Evolutionary conservation across 1,139 yeast species (phyloP).

Genomic region (Zygosaccharomyces pseudobailii): DNA sequence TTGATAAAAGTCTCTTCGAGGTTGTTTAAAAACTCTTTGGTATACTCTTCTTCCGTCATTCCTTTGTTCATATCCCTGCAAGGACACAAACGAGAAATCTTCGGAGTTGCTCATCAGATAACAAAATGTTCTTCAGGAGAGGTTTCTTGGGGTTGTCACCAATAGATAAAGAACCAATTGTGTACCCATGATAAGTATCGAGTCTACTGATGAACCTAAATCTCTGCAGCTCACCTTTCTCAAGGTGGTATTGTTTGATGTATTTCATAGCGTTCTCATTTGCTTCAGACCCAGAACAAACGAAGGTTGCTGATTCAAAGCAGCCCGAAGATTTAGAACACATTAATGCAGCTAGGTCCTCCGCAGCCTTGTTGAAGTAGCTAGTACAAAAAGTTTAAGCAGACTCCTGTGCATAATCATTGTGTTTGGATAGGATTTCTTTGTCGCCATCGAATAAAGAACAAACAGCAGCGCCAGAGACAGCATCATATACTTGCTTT

Average conservation of each 20-base stretch:
- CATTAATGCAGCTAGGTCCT: conserved; percentile 44
- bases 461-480: conserved; percentile 37
- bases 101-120: conserved; percentile 12
- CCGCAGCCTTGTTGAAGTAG: conserved; percentile 43
- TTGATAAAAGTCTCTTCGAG: too few relatives aligned
- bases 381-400: conserved; percentile 43
- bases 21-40: too few relatives aligned
- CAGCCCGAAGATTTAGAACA: conserved; percentile 39
- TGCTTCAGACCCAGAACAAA: conserved; percentile 59
- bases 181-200: conserved; percentile 56
- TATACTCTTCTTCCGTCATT: conserved; percentile 43
- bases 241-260: conserved; percentile 51
- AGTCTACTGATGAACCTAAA: conserved; percentile 48
- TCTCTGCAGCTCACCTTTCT: conserved; percentile 46
- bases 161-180: conserved; percentile 51
- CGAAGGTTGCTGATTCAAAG: conserved; percentile 35
- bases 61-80: conserved; percentile 45
- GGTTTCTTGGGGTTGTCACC: conserved; percentile 42
- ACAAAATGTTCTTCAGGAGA: conserved; percentile 41
- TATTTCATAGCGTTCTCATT: conserved; percentile 57
- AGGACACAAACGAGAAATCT: conserved; percentile 43
- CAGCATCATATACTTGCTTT: conserved; percentile 35
- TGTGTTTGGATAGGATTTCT: conserved; percentile 26
- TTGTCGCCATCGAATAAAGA: conserved; percentile 32
- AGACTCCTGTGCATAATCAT: conserved; percentile 28